A percentile compares a stretch with the other conserved stretches of the same genome.
Evolutionary conservation across 2,329 filamentous ascomycete genomes (phyloP).

Genomic region (Ophiostoma angusticollis): DNA sequence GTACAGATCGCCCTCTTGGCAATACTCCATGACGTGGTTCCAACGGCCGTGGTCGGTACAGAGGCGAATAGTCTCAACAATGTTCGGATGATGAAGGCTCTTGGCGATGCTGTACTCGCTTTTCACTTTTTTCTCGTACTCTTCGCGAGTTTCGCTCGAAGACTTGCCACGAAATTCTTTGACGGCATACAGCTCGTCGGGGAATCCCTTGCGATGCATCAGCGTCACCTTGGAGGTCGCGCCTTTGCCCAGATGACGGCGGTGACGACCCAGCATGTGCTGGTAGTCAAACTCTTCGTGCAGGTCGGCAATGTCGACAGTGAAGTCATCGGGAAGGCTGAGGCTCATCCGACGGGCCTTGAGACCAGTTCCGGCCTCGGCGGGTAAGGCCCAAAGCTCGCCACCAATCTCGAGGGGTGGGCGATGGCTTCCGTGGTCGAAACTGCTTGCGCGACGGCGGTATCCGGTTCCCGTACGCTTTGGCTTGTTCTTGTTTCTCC

Average conservation of each 20-base stretch:
- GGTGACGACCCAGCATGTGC: slow-evolving; percentile 58
- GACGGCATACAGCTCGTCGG: slow-evolving; percentile 61
- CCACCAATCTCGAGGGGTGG: slow-evolving; percentile 15
- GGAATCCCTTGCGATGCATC: slow-evolving; percentile 58
- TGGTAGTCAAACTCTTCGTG: slow-evolving; percentile 57
- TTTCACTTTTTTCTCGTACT: slow-evolving; percentile 83
- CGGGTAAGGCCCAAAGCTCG: slow-evolving; percentile 43
- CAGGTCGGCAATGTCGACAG: slow-evolving; percentile 56
- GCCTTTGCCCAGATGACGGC: slow-evolving; percentile 67
- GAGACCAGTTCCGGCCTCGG: slow-evolving; percentile 58
- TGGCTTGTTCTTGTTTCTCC: slow-evolving; percentile 13
- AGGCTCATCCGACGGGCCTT: slow-evolving; percentile 69
- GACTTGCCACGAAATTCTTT: slow-evolving; percentile 75
- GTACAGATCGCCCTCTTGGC: slow-evolving; percentile 69
- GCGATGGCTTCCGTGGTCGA: slow-evolving; percentile 26
- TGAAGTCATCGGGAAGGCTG: slow-evolving; percentile 60
- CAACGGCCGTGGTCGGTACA: slow-evolving; percentile 64
- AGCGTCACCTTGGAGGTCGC: slow-evolving; percentile 71
- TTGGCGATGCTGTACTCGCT: slow-evolving; percentile 83
- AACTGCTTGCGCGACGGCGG: slow-evolving; percentile 34
- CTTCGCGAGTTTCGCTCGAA: slow-evolving; percentile 52
- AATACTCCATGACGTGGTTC: slow-evolving; percentile 93
- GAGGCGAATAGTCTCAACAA: slow-evolving; percentile 66
- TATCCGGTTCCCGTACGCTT: slow-evolving; percentile 11
- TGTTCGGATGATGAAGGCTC: slow-evolving; percentile 74